Conservation (phyloP, 129 eudicot species). For the Tanacetum coccineum region DNA sequence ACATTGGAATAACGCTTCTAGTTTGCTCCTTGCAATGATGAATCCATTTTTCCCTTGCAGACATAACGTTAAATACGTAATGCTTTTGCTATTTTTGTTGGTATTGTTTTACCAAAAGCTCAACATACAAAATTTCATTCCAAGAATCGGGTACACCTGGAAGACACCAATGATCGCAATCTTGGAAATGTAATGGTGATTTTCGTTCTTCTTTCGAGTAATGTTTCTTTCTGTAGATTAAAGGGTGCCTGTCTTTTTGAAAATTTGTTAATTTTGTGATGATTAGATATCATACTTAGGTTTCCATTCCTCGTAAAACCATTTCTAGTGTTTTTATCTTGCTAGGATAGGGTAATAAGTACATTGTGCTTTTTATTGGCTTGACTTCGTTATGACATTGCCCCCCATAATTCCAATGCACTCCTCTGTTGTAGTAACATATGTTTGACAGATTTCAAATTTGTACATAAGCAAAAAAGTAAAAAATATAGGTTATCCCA, state of each 20-base stretch:
- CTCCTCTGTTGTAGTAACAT: conserved; percentile 50
- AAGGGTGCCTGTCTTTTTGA: conserved; percentile 92
- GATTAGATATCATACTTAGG: conserved; percentile 55
- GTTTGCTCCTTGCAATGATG: no score
- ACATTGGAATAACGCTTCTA: conserved; percentile 57
- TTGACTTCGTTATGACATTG: conserved; percentile 74
- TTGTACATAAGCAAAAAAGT: no score
- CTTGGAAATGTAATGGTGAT: conserved; percentile 52
- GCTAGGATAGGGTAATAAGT: conserved; percentile 59
- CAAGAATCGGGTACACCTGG: conserved; percentile 98
- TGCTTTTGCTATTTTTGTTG: conserved; percentile 32
- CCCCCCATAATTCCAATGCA: conserved; percentile 96
- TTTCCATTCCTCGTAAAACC: conserved; percentile 66
- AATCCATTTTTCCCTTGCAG: no score
- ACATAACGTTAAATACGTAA: no score
- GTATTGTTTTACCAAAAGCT: conserved; percentile 47
- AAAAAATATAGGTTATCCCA: no score
- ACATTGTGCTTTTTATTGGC: conserved; percentile 71
- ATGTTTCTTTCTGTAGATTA: conserved; percentile 60
- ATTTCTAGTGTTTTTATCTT: conserved; percentile 71
- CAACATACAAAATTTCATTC: conserved; percentile 84
- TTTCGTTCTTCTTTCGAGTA: conserved; percentile 42
- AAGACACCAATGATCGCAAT: conserved; percentile 99
- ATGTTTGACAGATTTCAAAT: not conserved
- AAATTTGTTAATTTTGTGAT: conserved; percentile 77